Conservation (phyloP, 768 basidiomycete species). For the Panus rudis region DNA sequence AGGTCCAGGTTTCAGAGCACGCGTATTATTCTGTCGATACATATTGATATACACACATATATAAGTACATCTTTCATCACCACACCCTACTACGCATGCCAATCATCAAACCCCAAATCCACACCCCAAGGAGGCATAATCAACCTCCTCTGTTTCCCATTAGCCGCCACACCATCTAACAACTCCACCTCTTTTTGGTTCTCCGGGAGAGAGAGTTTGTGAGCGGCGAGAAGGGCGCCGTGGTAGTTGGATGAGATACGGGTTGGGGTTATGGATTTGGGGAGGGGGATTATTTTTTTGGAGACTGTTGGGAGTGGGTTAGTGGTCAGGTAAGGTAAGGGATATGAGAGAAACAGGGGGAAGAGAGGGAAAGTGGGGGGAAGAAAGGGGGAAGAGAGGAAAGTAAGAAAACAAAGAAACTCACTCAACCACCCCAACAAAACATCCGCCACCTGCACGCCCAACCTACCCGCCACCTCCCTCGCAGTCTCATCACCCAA, state of each 20-base stretch:
- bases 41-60: too few species aligned
- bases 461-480: conserved; percentile 53
- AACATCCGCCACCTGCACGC: conserved; percentile 47
- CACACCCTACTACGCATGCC: too few species aligned
- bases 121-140: conserved; percentile 66
- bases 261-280: conserved; percentile 70
- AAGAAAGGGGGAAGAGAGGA: not conserved
- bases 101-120: too few species aligned
- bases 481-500: conserved; percentile 53
- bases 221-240: conserved; percentile 41
- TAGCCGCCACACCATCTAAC: conserved; percentile 49
- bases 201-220: conserved; percentile 41
- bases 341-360: not conserved
- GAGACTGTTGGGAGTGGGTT: too few species aligned
- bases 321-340: conserved; percentile 4
- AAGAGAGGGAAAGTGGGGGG: not conserved
- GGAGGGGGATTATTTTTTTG: conserved; percentile 58
- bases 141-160: conserved; percentile 64
- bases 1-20: too few species aligned
- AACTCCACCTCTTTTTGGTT: conserved; percentile 37
- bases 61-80: too few species aligned
- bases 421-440: conserved; percentile 58
- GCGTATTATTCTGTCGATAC: too few species aligned
- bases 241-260: conserved; percentile 57
- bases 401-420: conserved; percentile 12